Evolutionary conservation across 169 alveolate genomes (phyloP).

Genomic region (Plasmodium berghei): DNA sequence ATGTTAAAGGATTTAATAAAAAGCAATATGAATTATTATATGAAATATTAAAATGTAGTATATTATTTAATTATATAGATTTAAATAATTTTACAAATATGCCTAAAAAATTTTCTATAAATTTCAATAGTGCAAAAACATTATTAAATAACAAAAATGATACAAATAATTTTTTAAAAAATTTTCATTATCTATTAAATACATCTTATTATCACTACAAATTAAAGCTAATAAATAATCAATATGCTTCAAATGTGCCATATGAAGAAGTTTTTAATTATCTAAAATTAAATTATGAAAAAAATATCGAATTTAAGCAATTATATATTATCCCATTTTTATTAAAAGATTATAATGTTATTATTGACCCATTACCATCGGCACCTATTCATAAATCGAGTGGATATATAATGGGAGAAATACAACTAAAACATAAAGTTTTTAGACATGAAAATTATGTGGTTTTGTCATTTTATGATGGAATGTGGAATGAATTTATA

Average conservation of each 20-base stretch:
- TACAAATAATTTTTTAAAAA: slow-evolving; percentile 41
- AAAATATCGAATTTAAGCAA: slow-evolving; percentile 64
- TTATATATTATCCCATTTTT: slow-evolving; percentile 67
- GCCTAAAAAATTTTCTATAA: neutral
- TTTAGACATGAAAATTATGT: slow-evolving; percentile 63
- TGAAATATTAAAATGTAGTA: slow-evolving; percentile 68
- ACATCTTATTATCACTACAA: slow-evolving; percentile 68
- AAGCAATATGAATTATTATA: slow-evolving; percentile 66
- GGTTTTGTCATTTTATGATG: slow-evolving; percentile 69
- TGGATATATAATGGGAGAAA: slow-evolving; percentile 76
- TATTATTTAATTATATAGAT: slow-evolving; percentile 48
- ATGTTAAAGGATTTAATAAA: slow-evolving; percentile 55
- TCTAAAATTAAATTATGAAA: slow-evolving; percentile 65
- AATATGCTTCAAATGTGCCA: slow-evolving; percentile 54
- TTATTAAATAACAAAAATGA: slow-evolving; percentile 8
- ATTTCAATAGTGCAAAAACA: neutral
- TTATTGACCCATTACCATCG: slow-evolving; percentile 63
- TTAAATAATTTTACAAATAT: slow-evolving; percentile 51
- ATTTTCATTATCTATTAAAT: slow-evolving; percentile 46
- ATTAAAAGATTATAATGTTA: slow-evolving; percentile 58
- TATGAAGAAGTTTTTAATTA: slow-evolving; percentile 71
- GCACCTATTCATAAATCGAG: slow-evolving; percentile 73
- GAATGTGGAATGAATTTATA: slow-evolving; percentile 66
- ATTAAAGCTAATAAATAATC: slow-evolving; percentile 63
- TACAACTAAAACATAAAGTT: slow-evolving; percentile 70